A percentile compares a stretch with the other conserved stretches of the same genome.
These are phyloP conservation scores for Vigna nakashimae DNA, from an alignment of 306 rosid species.

Conservation along the genomic window DNA sequence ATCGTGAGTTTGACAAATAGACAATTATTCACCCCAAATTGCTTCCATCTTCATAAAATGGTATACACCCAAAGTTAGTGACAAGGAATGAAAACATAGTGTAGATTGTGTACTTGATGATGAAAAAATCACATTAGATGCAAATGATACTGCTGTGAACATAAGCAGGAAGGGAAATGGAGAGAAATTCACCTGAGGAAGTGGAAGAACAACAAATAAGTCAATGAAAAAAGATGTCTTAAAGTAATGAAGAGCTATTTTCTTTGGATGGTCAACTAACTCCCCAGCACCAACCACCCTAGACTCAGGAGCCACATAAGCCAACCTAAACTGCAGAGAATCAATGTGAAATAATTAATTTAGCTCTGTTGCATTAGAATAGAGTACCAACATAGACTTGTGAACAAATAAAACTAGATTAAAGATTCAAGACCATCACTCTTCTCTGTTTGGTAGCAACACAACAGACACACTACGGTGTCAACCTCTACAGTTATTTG, in stretches of 20 bases:
- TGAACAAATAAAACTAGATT: neutral
- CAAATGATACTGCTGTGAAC: neutral
- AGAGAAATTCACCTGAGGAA: constrained; percentile 74
- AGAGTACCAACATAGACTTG: constrained; percentile 9
- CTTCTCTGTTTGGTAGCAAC: neutral
- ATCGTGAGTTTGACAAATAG: neutral
- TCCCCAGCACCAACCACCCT: constrained; percentile 90
- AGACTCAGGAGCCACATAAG: constrained; percentile 90
- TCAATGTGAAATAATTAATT: constrained; percentile 26
- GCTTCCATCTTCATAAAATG: constrained; percentile 18
- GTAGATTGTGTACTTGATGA: neutral
- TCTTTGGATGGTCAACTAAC: constrained; percentile 82
- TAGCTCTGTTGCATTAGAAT: neutral
- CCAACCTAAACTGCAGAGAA: constrained; percentile 83
- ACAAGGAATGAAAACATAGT: neutral
- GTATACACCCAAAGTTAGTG: constrained; percentile 2
- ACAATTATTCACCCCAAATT: neutral
- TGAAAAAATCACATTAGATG: constrained; percentile 1
- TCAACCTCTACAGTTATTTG: constrained; percentile 6
- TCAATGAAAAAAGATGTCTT: constrained; percentile 64
- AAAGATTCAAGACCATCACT: constrained; percentile 15
- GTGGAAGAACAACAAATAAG: constrained; percentile 74
- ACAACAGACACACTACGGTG: neutral
- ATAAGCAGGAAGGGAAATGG: neutral
- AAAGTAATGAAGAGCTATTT: constrained; percentile 75